phyloP scores from a whole-genome alignment of 345 rosid genomes.

The Aquilaria yunnanensis region DNA sequence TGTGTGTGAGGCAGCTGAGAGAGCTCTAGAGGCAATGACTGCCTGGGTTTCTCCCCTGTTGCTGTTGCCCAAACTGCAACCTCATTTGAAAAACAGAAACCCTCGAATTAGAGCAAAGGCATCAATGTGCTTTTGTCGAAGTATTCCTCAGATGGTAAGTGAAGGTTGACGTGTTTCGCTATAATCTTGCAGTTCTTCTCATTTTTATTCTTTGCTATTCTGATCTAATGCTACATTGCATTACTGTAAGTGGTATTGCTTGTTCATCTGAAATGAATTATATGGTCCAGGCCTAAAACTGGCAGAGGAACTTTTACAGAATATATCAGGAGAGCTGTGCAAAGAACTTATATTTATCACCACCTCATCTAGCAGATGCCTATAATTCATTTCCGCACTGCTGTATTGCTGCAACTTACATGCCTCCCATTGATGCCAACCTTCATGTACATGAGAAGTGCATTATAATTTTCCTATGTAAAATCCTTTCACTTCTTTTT shows the following conservation, averaged over 20 bases:
- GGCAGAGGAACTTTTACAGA: too few species aligned
- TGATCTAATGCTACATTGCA: neutral
- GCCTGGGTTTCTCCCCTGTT: conserved; percentile 54
- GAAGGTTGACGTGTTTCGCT: neutral
- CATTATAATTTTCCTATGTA: too few species aligned
- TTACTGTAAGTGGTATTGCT: neutral
- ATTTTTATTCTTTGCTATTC: neutral
- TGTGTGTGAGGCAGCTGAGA: conserved; percentile 96
- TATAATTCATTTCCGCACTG: too few species aligned
- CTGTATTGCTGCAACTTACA: too few species aligned
- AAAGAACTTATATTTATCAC: too few species aligned
- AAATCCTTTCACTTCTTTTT: too few species aligned
- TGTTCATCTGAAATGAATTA: neutral
- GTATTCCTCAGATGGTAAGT: conserved; percentile 77
- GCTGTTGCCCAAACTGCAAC: conserved; percentile 73
- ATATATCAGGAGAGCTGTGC: too few species aligned
- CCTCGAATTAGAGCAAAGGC: conserved; percentile 95
- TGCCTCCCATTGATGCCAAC: too few species aligned
- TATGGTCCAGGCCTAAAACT: too few species aligned
- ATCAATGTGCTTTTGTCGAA: conserved; percentile 71
- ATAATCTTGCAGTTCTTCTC: neutral
- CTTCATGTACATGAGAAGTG: too few species aligned
- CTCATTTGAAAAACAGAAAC: conserved; percentile 73
- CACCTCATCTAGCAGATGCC: too few species aligned
- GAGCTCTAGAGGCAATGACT: conserved; percentile 74